Conservation (phyloP, 2,329 filamentous ascomycete species). For the Colletotrichum paranaense region DNA sequence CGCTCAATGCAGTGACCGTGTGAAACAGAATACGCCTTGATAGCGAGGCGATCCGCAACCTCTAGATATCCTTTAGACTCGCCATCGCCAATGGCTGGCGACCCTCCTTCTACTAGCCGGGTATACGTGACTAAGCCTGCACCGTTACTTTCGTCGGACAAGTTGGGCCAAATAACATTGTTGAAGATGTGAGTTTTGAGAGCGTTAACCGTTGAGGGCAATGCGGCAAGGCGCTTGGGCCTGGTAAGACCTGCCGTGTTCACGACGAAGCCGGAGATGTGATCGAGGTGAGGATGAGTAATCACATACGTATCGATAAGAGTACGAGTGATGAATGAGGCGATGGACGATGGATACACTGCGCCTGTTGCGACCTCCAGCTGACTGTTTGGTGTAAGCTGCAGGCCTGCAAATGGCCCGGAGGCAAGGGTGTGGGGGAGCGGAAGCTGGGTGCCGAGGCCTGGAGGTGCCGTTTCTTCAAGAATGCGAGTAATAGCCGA, state of each 20-base stretch:
- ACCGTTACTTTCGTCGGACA: constrained; percentile 95
- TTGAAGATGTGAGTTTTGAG: constrained; percentile 98
- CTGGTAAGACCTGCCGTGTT: constrained; percentile 89
- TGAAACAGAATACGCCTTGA: constrained; percentile 87
- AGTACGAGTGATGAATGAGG: constrained; percentile 80
- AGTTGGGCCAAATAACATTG: constrained; percentile 96
- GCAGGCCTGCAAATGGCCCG: constrained; percentile 85
- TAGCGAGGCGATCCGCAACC: constrained; percentile 87
- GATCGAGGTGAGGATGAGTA: constrained; percentile 97
- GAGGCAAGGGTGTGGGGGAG: constrained; percentile 67
- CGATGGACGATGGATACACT: constrained; percentile 70
- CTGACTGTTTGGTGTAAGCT: constrained; percentile 73
- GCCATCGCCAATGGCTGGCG: constrained; percentile 83
- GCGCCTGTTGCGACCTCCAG: constrained; percentile 43
- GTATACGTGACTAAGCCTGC: constrained; percentile 93
- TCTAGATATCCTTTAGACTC: constrained; percentile 87
- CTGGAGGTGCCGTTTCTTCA: constrained; percentile 60
- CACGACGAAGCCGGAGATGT: constrained; percentile 90
- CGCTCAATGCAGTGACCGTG: constrained; percentile 87
- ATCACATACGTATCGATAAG: constrained; percentile 91
- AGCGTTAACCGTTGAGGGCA: constrained; percentile 90
- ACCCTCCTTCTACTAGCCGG: constrained; percentile 88
- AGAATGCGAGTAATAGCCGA: constrained; percentile 86
- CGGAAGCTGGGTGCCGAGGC: constrained; percentile 48
- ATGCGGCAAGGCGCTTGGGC: constrained; percentile 86